Evolutionary conservation across 305 asterid genomes (phyloP), one percentile per base, ranked within the genome.

Genomic region (Rubia balearica): DNA sequence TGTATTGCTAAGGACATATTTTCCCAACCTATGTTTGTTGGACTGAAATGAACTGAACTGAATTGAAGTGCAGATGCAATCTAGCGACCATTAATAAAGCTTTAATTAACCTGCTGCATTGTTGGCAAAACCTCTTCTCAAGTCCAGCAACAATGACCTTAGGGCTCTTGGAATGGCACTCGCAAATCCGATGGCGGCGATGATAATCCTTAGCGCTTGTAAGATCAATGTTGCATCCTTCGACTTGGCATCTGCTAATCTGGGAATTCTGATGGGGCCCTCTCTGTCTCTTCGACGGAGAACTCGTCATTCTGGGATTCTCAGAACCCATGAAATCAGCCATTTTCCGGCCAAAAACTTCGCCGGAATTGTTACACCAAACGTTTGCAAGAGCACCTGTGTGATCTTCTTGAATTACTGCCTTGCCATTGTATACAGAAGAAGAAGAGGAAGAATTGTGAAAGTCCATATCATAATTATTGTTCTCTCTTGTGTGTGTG

Each of bases 61-160:
- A 33, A 33, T 33, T 33, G 38, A 27, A 27, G 30, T 27, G 2
- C 30, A 27, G 30, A 27, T 27, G 30, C 1, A 27, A 27, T 27
- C 30, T 27, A 27, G 30, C 30, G 30, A 27, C 30, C 30, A 27
- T 27, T 27, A 27, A 33, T 33, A 33, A 33, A 33, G 38, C 38
- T 33, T 33, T 21, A 13, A 21, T 75, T 36, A 76, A 83, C 96
- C 96, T 86, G 96, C 96, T 90, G 75, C 96, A 90, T 82, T 85
- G 96, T 79, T 90, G 96, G 77, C 96, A 90, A 81, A 90, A 90
- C 82, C 96, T 79, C 49, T 85, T 88, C 51, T 83, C 83, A 60
- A 84, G 60, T 63, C 93, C 95, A 11, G 85, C 82, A 60, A 90
- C 89, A 78, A 81, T 75, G 13, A 85, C 96, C 76, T 62, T 83